These are phyloP conservation scores for Trichoderma erinaceum DNA, from an alignment of 495 filamentous ascomycete species.

Conservation along the genomic window DNA sequence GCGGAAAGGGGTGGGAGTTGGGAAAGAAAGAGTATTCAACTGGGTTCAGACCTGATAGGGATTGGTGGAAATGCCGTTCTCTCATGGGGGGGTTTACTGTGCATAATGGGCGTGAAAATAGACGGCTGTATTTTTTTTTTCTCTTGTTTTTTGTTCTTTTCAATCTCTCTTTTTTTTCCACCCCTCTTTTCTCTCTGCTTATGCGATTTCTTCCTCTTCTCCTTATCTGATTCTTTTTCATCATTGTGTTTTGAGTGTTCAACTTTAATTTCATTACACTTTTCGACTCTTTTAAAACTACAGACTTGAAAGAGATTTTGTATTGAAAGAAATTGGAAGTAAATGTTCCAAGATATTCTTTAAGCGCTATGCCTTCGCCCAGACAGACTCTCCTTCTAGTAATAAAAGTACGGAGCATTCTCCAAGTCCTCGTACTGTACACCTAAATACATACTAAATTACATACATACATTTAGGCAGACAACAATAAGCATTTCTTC, in stretches of 20 bases:
- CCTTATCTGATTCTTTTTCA: too few relatives aligned
- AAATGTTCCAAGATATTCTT: not conserved
- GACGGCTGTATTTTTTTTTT: not conserved
- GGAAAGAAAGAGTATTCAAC: not conserved
- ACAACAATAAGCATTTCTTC: not conserved
- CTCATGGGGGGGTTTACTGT: not conserved
- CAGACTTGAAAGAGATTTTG: not conserved
- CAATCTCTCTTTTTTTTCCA: not conserved
- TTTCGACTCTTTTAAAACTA: not conserved
- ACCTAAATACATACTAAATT: not conserved
- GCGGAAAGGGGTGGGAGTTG: not conserved
- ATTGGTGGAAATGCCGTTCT: constrained; percentile 1
- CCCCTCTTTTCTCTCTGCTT: not conserved
- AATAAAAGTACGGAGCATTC: too few relatives aligned
- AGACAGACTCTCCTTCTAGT: not conserved
- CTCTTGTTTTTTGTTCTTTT: not conserved
- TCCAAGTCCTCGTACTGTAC: not conserved
- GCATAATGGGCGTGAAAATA: constrained; percentile 9
- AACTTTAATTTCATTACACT: not conserved
- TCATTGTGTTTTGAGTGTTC: not conserved
- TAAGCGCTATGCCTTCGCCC: constrained; percentile 1
- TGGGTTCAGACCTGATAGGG: constrained; percentile 1
- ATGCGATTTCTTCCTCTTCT: not conserved
- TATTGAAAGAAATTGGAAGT: not conserved
- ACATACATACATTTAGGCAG: not conserved